Evolutionary conservation across 2,329 filamentous ascomycete species (phyloP), one percentile per base, ranked within the genome.

Genomic region (Fusarium metavorans): DNA sequence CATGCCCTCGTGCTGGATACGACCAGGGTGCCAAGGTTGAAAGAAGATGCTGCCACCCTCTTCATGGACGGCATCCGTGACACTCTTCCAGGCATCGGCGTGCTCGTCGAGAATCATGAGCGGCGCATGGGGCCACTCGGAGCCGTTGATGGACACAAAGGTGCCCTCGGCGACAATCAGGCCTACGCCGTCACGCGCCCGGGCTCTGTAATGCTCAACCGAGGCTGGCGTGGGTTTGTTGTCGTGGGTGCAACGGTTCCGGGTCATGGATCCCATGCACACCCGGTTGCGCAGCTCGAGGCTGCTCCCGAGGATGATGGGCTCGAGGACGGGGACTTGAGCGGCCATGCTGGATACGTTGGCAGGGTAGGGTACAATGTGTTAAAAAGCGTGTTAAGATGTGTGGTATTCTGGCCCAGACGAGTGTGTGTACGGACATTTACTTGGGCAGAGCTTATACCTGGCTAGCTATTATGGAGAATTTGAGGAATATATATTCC

Each of bases 261-360:
- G 64, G 3, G 70, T 72, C 67, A 71, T 71, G 13, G 70, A 71
- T 2, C 70, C 70, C 70, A 72, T 72, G 27, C 48, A 50, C 2
- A 72, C 41, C 8, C 67, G 67, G 32, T 71, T 71, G 2, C 64
- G 48, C 2, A 72, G 30, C 7, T 6, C 34, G n/a, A 69, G 34
- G 25, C 25, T 27, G 6, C 39, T 60, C 0, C 20, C 66, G 0
- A 45, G 61, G 13, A 43, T 30, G 10, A 66, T 32, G 30, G 66
- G 66, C 2, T 59, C 11, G 9, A 71, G 66, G 9, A 71, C 13
- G 14, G 34, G 34, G 34, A 35, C 34, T 35, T 35, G 34, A 14
- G 34, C 6, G 34, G 14, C 34, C 34, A 35, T 35, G 34, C 6
- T 35, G 34, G 34, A 35, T 6, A 6, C 14, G 34, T 14, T 35